A percentile compares a stretch with the other conserved stretches of the same genome.
Evolutionary conservation across 2,329 filamentous ascomycete species (phyloP).

Genomic region (Aspergillus carbonarius): DNA sequence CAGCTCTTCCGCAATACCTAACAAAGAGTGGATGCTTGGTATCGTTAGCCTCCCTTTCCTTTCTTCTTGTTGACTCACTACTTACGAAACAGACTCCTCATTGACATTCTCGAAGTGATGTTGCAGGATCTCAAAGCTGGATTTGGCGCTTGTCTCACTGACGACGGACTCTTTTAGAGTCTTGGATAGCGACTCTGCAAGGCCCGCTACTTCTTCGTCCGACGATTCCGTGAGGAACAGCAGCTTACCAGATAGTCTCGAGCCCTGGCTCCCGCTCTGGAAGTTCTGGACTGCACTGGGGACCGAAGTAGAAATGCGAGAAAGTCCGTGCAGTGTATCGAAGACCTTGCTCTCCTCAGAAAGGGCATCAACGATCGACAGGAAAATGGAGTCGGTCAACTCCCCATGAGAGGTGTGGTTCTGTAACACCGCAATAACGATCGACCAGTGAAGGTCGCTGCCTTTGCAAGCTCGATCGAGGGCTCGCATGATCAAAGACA

Average conservation of each 20-base stretch:
- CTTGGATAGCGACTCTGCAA: conserved; percentile 35
- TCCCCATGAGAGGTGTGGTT: conserved; percentile 37
- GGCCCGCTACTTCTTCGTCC: conserved; percentile 51
- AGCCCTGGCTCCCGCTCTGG: conserved; percentile 46
- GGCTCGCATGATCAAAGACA: conserved; percentile 36
- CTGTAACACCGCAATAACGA: conserved; percentile 38
- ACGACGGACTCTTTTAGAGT: conserved; percentile 37
- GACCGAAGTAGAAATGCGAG: conserved; percentile 43
- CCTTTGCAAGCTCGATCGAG: conserved; percentile 38
- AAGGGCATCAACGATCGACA: conserved; percentile 42
- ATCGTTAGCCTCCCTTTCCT: conserved; percentile 25
- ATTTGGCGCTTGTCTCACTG: conserved; percentile 42
- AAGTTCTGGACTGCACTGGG: conserved; percentile 45
- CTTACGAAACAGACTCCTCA: conserved; percentile 47
- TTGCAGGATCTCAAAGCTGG: conserved; percentile 54
- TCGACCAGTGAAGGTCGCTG: conserved; percentile 37
- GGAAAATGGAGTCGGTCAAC: conserved; percentile 37
- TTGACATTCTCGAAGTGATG: conserved; percentile 50
- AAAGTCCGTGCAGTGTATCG: conserved; percentile 46
- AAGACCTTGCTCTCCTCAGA: conserved; percentile 38
- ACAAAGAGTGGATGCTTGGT: conserved; percentile 55
- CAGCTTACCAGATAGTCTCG: conserved; percentile 52
- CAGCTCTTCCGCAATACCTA: conserved; percentile 54
- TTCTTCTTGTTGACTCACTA: conserved; percentile 7
- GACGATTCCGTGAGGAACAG: conserved; percentile 55